Conservation (phyloP, 2,329 filamentous ascomycete species). For the Myriangium duriaei region DNA sequence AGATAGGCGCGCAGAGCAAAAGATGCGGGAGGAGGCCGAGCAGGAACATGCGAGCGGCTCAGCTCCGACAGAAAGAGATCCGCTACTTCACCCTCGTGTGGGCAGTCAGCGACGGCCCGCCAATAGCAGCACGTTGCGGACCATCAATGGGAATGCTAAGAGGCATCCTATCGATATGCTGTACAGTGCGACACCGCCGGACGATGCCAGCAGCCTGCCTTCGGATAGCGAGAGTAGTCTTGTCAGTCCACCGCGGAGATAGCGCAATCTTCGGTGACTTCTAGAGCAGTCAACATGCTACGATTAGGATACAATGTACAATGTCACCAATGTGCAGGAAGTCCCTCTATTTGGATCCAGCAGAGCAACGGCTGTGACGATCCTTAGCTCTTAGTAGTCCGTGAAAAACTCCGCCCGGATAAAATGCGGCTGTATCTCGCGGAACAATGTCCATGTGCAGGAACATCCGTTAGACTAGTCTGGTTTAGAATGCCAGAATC, state of each 20-base stretch:
- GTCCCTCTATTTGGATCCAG: background rate
- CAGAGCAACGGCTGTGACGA: too few species aligned
- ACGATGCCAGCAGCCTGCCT: background rate
- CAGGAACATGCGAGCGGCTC: background rate
- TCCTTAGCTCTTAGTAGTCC: too few species aligned
- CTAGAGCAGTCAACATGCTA: background rate
- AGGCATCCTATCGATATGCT: background rate
- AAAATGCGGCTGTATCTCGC: background rate
- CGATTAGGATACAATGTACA: background rate
- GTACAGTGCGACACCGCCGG: background rate
- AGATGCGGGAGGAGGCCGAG: background rate
- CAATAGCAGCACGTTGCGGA: slow-evolving; percentile 2
- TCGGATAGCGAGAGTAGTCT: background rate
- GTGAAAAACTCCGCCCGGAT: background rate
- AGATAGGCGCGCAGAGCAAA: background rate
- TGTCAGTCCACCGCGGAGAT: background rate
- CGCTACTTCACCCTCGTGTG: background rate
- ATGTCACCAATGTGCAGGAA: background rate
- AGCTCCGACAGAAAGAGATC: slow-evolving; percentile 1
- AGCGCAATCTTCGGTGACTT: background rate
- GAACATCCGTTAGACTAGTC: too few species aligned
- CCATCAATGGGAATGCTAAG: background rate
- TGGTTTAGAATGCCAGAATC: too few species aligned
- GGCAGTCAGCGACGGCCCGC: background rate
- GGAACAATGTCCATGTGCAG: too few species aligned